Percentiles rank a stretch among this genome's conserved stretches.
These are phyloP conservation scores for Fusarium napiforme DNA, from an alignment of 2,329 filamentous ascomycete genomes.

Conservation along the genomic window DNA sequence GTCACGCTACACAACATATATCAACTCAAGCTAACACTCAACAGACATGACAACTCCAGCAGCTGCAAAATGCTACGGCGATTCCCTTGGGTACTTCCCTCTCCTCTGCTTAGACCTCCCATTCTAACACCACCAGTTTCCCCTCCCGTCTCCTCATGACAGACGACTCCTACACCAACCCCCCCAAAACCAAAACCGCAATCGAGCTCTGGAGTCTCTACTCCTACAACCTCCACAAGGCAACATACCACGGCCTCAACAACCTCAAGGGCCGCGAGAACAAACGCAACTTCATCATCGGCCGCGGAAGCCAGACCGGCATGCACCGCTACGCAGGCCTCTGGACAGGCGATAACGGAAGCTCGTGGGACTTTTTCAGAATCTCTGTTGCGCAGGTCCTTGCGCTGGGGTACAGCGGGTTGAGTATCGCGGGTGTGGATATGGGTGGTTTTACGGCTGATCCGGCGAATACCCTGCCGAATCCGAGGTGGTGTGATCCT, in stretches of 20 bases:
- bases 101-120: no score
- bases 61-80: not conserved
- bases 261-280: not conserved
- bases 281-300: conserved; percentile 11
- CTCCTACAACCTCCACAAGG: conserved; percentile 6
- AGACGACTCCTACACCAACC: not conserved
- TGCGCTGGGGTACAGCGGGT: not conserved
- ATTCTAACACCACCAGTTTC: not conserved
- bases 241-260: not conserved
- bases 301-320: not conserved
- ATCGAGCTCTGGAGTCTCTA: conserved; percentile 2
- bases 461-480: not conserved
- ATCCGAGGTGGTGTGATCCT: not conserved
- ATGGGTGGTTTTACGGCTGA: conserved; percentile 1
- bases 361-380: conserved; percentile 2
- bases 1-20: accelerated
- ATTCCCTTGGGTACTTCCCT: not conserved
- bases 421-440: not conserved
- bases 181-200: not conserved
- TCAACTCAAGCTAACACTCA: not conserved
- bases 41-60: conserved; percentile 6
- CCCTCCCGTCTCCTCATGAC: conserved; percentile 1
- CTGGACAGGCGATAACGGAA: conserved; percentile 5
- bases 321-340: not conserved
- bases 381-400: conserved; percentile 7